These are phyloP conservation scores for Helianthus annuus DNA, from an alignment of 129 eudicot species.

Conservation along the genomic window DNA sequence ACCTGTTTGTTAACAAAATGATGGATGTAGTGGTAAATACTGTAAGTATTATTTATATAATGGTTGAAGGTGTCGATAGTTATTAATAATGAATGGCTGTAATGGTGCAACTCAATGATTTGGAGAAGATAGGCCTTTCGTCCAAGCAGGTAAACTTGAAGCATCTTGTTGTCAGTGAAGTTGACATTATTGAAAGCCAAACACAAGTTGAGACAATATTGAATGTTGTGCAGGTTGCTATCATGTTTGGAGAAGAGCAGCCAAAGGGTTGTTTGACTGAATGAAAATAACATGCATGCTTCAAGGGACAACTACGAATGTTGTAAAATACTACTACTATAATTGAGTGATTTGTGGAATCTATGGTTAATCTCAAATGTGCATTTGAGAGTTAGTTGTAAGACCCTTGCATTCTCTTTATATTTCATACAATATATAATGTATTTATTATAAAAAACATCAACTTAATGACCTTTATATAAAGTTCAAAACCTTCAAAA, in stretches of 20 bases:
- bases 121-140: conserved; percentile 91
- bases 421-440: no score
- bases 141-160: conserved; percentile 64
- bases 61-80: background rate
- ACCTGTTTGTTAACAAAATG: background rate
- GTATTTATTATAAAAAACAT: no score
- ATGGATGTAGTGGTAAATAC: no score
- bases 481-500: no score
- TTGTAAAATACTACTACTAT: background rate
- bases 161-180: no score
- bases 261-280: conserved; percentile 63
- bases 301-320: no score
- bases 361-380: no score
- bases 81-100: conserved; percentile 9
- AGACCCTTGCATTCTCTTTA: no score
- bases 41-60: background rate
- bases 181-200: background rate
- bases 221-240: conserved; percentile 54
- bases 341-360: background rate
- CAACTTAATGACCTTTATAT: no score
- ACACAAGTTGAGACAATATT: background rate
- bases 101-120: conserved; percentile 67
- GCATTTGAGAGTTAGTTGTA: no score
- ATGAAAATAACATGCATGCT: background rate
- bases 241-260: conserved; percentile 80